phyloP scores from a whole-genome alignment of 352 stramenopile species.

The Pythium myriotylum region DNA sequence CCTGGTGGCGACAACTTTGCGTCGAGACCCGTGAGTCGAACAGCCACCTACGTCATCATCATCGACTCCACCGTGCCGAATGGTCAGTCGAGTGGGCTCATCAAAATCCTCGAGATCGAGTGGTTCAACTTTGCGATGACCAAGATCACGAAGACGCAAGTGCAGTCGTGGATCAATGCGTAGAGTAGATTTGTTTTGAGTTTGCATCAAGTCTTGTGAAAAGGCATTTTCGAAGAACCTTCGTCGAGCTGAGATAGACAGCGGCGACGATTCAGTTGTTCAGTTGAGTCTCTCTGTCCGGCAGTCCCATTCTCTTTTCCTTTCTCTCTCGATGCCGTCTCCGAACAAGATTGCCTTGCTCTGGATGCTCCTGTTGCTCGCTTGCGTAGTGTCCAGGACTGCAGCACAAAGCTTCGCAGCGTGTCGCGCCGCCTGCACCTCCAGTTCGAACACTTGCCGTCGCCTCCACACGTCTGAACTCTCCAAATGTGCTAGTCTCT shows the following conservation, averaged over 20 bases:
- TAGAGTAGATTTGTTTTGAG: neutral
- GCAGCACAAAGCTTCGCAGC: neutral
- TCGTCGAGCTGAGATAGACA: neutral
- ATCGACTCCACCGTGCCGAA: conserved; percentile 46
- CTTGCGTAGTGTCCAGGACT: neutral
- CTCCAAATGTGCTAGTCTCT: conserved; percentile 4
- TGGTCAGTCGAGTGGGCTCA: conserved; percentile 36
- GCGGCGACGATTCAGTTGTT: too few species aligned
- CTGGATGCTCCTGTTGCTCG: neutral
- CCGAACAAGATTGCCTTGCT: too few species aligned
- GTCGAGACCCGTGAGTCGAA: conserved; percentile 28
- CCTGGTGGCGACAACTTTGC: conserved; percentile 53
- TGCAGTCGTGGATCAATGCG: conserved; percentile 22
- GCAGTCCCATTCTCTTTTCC: too few species aligned
- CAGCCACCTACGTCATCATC: conserved; percentile 62
- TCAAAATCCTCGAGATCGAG: conserved; percentile 68
- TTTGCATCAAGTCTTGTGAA: neutral
- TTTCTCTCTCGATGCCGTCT: too few species aligned
- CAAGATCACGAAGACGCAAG: conserved; percentile 8
- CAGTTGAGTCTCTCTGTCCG: too few species aligned
- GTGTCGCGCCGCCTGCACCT: neutral
- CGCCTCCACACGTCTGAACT: conserved; percentile 3
- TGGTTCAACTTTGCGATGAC: conserved; percentile 44
- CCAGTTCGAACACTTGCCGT: neutral
- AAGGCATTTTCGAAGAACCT: neutral